Evolutionary conservation across 495 filamentous ascomycete species (phyloP).

Genomic region (Penicillium manginii): DNA sequence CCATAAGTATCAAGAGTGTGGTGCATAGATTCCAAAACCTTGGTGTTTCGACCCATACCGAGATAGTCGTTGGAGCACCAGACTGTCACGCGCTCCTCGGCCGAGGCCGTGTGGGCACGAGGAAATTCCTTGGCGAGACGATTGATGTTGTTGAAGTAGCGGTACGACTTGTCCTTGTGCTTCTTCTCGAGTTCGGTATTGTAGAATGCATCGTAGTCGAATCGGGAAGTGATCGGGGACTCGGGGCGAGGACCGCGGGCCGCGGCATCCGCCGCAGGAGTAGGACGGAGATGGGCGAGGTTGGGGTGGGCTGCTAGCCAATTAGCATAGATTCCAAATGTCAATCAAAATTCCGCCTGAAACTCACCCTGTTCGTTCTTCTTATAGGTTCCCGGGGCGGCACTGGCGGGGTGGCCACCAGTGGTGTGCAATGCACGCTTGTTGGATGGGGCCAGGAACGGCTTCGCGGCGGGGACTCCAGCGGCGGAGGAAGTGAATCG

Average conservation of each 20-base stretch:
- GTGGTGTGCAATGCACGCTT: slow-evolving; percentile 83
- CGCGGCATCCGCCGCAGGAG: slow-evolving; percentile 28
- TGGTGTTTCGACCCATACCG: slow-evolving; percentile 90
- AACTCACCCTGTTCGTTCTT: slow-evolving; percentile 61
- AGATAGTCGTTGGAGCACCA: slow-evolving; percentile 99
- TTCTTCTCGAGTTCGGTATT: slow-evolving; percentile 90
- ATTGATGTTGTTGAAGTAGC: slow-evolving; percentile 99
- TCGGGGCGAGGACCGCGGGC: slow-evolving; percentile 43
- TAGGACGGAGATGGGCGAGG: slow-evolving; percentile 21
- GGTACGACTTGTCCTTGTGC: slow-evolving; percentile 98
- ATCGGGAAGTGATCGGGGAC: slow-evolving; percentile 58
- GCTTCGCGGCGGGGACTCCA: slow-evolving; percentile 39
- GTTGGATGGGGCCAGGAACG: slow-evolving; percentile 35
- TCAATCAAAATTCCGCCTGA: neutral
- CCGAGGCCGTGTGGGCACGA: slow-evolving; percentile 83
- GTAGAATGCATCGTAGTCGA: slow-evolving; percentile 93
- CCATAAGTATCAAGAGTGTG: slow-evolving; percentile 93
- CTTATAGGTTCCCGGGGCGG: slow-evolving; percentile 65
- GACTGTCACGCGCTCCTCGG: slow-evolving; percentile 89
- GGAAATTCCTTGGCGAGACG: slow-evolving; percentile 95
- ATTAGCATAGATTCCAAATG: slow-evolving; percentile 14
- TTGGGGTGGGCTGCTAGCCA: slow-evolving; percentile 31
- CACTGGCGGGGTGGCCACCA: slow-evolving; percentile 69
- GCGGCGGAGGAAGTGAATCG: slow-evolving; percentile 48
- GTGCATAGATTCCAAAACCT: slow-evolving; percentile 91